phyloP scores from a whole-genome alignment of 345 rosid species.

The Aquilaria sinensis region DNA sequence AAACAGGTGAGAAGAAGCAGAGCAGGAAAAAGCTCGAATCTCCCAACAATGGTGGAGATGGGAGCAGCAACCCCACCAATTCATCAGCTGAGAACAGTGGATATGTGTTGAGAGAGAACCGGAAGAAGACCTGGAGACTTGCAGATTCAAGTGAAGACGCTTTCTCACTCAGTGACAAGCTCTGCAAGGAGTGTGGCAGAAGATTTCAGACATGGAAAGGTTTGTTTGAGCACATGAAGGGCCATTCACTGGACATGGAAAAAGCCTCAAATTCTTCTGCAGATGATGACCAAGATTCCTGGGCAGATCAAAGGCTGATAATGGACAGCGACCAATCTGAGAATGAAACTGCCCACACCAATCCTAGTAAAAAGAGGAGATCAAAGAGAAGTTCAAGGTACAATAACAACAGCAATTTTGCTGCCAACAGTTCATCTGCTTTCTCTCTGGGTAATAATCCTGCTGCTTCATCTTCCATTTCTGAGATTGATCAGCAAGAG shows the following conservation, averaged over 20 bases:
- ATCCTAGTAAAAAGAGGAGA: conserved; percentile 32
- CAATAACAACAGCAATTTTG: conserved; percentile 1
- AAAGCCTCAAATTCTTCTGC: conserved; percentile 16
- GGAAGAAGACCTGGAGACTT: conserved; percentile 43
- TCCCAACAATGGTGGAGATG: conserved; percentile 12
- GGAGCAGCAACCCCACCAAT: background rate
- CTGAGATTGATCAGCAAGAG: conserved; percentile 50
- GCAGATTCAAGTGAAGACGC: conserved; percentile 17
- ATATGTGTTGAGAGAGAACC: conserved; percentile 45
- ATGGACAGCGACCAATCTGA: conserved; percentile 37
- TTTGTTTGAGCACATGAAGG: conserved; percentile 35
- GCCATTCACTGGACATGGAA: conserved; percentile 29
- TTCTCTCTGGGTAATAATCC: conserved; percentile 24
- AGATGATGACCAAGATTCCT: conserved; percentile 37
- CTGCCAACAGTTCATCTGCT: conserved; percentile 36
- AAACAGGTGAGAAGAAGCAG: conserved; percentile 5
- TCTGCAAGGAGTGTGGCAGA: conserved; percentile 44
- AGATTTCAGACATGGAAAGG: conserved; percentile 39
- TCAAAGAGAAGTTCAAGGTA: conserved; percentile 37
- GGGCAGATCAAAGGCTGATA: conserved; percentile 21
- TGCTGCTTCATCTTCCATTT: conserved; percentile 31
- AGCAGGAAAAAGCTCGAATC: conserved; percentile 31
- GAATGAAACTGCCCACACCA: conserved; percentile 24
- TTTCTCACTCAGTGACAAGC: conserved; percentile 21
- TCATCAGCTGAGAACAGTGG: conserved; percentile 12